phyloP scores from a whole-genome alignment of 805 yeast species.

The Spathaspora gorwiae region DNA sequence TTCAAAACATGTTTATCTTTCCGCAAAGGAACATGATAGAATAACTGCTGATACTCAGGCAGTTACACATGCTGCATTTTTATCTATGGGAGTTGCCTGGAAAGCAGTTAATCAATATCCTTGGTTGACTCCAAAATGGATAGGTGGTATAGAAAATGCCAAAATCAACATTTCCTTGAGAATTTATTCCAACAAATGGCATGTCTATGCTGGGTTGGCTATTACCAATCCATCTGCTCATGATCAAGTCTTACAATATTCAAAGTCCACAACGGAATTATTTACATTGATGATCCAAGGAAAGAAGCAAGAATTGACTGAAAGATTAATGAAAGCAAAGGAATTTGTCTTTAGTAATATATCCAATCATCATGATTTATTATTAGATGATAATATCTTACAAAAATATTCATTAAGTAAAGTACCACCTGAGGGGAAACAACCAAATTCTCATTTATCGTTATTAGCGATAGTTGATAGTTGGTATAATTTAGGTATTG shows the following conservation, averaged over 20 bases:
- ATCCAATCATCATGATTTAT: slow-evolving; percentile 49
- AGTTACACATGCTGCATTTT: slow-evolving; percentile 94
- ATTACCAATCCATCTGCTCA: slow-evolving; percentile 95
- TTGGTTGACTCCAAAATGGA: slow-evolving; percentile 83
- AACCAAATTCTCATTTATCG: slow-evolving; percentile 87
- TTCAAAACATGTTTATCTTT: slow-evolving; percentile 70
- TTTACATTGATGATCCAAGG: slow-evolving; percentile 79
- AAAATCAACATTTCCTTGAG: slow-evolving; percentile 89
- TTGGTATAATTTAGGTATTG: slow-evolving; percentile 80
- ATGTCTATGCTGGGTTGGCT: slow-evolving; percentile 96
- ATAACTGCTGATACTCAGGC: slow-evolving; percentile 99
- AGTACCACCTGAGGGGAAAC: slow-evolving; percentile 59
- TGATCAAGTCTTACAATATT: slow-evolving; percentile 82
- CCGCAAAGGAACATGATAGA: slow-evolving; percentile 86
- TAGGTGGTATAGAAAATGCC: slow-evolving; percentile 94
- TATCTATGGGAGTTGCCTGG: slow-evolving; percentile 98
- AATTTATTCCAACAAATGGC: slow-evolving; percentile 93
- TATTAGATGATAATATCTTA: slow-evolving; percentile 73
- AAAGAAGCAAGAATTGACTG: slow-evolving; percentile 50
- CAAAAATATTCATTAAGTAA: slow-evolving; percentile 76
- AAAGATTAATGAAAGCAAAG: slow-evolving; percentile 63
- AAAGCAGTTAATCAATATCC: slow-evolving; percentile 77
- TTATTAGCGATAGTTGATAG: slow-evolving; percentile 88
- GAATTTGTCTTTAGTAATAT: slow-evolving; percentile 72
- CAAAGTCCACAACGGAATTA: slow-evolving; percentile 76